A percentile compares a stretch with the other conserved stretches of the same genome.
phyloP scores from a whole-genome alignment of 768 basidiomycete species.

The Holtermannia corniformis region DNA sequence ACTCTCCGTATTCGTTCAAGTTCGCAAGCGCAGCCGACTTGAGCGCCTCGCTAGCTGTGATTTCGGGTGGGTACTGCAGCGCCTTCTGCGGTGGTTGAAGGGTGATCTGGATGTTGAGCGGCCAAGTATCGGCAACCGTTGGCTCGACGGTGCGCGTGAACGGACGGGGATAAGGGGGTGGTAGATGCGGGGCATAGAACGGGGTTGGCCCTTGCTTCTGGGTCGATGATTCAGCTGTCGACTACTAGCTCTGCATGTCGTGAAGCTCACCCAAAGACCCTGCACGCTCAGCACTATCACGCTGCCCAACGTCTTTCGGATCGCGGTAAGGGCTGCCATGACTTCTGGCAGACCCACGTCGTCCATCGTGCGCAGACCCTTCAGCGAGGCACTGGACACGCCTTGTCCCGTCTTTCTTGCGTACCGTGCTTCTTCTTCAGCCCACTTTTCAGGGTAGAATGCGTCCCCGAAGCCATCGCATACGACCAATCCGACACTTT shows the following conservation, averaged over 20 bases:
- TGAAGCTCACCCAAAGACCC: constrained; percentile 26
- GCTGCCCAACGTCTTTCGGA: constrained; percentile 23
- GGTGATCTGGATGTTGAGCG: constrained; percentile 29
- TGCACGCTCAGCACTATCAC: constrained; percentile 20
- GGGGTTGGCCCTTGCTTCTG: constrained; percentile 9
- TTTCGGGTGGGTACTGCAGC: constrained; percentile 24
- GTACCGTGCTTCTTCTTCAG: constrained; percentile 17
- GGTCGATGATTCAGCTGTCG: background rate
- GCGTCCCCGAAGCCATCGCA: constrained; percentile 27
- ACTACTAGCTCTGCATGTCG: too few species aligned
- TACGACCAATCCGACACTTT: constrained; percentile 12
- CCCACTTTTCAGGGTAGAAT: constrained; percentile 23
- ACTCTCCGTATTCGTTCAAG: background rate
- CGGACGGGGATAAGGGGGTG: constrained; percentile 19
- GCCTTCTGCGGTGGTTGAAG: constrained; percentile 9
- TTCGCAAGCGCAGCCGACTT: background rate
- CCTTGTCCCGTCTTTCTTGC: background rate
- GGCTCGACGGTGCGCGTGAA: background rate
- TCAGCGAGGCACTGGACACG: background rate
- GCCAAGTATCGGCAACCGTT: constrained; percentile 8
- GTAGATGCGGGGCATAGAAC: constrained; percentile 23
- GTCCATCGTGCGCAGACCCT: constrained; percentile 5
- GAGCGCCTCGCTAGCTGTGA: constrained; percentile 14
- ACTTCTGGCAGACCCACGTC: constrained; percentile 26
- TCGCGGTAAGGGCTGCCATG: constrained; percentile 16